A percentile compares a stretch with the other conserved stretches of the same genome.
phyloP scores from a whole-genome alignment of 164 flowering plant genomes.

The Liriodendron chinense region DNA sequence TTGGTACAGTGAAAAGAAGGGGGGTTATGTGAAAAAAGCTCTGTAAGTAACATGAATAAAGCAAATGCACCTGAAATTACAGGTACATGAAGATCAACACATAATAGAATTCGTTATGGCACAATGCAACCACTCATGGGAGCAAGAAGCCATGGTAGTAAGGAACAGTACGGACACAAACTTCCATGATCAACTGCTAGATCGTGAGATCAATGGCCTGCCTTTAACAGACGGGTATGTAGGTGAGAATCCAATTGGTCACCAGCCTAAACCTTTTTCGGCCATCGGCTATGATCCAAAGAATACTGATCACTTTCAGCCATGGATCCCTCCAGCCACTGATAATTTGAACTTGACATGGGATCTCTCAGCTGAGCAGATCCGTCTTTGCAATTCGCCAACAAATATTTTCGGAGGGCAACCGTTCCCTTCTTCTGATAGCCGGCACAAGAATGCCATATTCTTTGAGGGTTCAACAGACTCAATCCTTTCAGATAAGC shows the following conservation, averaged over 20 bases:
- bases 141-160: constrained; percentile 30
- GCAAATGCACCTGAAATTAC: neutral
- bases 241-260: constrained; percentile 2
- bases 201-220: neutral
- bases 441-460: constrained; percentile 14
- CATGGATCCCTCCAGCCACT: constrained; percentile 21
- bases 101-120: constrained; percentile 45
- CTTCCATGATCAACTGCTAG: constrained; percentile 7
- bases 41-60: neutral
- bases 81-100: constrained; percentile 64
- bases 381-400: constrained; percentile 28
- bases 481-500: constrained; percentile 20
- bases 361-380: constrained; percentile 36
- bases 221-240: constrained; percentile 6
- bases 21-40: neutral
- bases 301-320: constrained; percentile 16
- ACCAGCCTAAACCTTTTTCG: constrained; percentile 13
- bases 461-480: constrained; percentile 32
- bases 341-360: constrained; percentile 31
- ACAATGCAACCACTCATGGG: constrained; percentile 40
- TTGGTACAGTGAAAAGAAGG: no score
- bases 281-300: constrained; percentile 11
- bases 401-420: constrained; percentile 33
- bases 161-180: constrained; percentile 20
- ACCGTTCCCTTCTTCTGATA: constrained; percentile 21